phyloP scores from a whole-genome alignment of 441 rosid species.

The Erodium texanum region DNA sequence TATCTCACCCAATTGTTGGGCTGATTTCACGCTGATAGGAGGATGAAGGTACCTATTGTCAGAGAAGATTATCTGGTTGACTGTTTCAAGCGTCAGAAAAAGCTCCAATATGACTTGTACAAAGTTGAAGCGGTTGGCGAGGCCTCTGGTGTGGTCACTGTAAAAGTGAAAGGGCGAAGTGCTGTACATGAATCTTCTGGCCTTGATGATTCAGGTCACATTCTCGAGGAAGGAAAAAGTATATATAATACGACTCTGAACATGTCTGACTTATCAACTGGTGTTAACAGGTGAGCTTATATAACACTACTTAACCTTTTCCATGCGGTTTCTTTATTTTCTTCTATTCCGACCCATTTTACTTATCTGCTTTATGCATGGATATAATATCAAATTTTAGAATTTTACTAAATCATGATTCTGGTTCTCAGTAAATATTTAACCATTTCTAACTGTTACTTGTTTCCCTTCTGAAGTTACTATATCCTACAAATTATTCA shows the following conservation, averaged over 20 bases:
- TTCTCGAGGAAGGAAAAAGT: conserved; percentile 81
- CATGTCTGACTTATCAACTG: conserved; percentile 92
- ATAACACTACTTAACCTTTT: background rate
- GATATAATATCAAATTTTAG: too few species aligned
- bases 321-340: background rate
- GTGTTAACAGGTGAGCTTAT: conserved; percentile 56
- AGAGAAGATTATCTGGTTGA: conserved; percentile 80
- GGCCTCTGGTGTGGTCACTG: conserved; percentile 54
- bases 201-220: conserved; percentile 83
- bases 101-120: conserved; percentile 67
- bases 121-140: conserved; percentile 65
- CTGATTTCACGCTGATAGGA: conserved; percentile 40
- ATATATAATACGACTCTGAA: conserved; percentile 88
- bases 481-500: conserved; percentile 88
- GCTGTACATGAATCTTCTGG: conserved; percentile 95
- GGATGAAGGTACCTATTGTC: conserved; percentile 74
- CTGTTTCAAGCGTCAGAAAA: conserved; percentile 64
- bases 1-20: background rate
- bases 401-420: background rate
- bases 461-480: conserved; percentile 43
- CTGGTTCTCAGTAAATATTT: background rate
- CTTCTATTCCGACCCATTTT: background rate
- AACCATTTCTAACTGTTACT: conserved; percentile 13
- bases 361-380: background rate
- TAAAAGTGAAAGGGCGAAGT: conserved; percentile 90